Evolutionary conservation across 2,329 filamentous ascomycete genomes (phyloP), one percentile per base, ranked within the genome.

Genomic region (Lachnellula arida): DNA sequence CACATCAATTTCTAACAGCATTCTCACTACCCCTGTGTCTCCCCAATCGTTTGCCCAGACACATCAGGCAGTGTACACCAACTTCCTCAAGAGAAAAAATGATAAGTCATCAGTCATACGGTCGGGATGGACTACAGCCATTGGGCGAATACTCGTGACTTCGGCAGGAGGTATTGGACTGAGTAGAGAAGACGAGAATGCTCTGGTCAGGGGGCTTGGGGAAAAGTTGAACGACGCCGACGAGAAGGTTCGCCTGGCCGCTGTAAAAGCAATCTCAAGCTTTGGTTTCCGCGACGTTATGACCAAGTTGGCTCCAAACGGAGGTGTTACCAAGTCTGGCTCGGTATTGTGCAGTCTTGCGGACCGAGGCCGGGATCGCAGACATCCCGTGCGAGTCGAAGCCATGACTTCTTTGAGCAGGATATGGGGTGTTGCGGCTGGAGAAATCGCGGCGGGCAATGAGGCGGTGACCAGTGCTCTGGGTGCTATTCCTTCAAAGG

Each of bases 341-440:
- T 94, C 92, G 0, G 81, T 97, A 25, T 79, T 99, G 15, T 84
- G 81, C 53, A 91, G 87, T 60, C 80, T 99, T 25, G 89, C 90
- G 28, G 91, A 97, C 68, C 84, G 94, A 61, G 91, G 90, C 62
- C 91, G 92, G 64, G 95, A 99, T 73, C 87, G 87, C 60, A 93
- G 88, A 69, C 82, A 86, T 14, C 78, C 82, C 43, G 89, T 99
- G 11, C 88, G 93, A 55, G 85, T 89, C 40, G 90, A 93, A 65
- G 92, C 91, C 23, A 96, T 96, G 82, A 87, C 85, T 50, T 78
- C 95, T 8, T 76, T 97, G 1, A 89, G 84, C 11, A 89, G 86
- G 59, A 85, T 97, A 28, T 99, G 94, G 94, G 92, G 90, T n/a
- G 92, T 95, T 17, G 93, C 90, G 12, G 84, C 87, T 17, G 89